Base-by-base conservation (phyloP, 805 yeast species). In the Saccharomycopsis sp. region DNA sequence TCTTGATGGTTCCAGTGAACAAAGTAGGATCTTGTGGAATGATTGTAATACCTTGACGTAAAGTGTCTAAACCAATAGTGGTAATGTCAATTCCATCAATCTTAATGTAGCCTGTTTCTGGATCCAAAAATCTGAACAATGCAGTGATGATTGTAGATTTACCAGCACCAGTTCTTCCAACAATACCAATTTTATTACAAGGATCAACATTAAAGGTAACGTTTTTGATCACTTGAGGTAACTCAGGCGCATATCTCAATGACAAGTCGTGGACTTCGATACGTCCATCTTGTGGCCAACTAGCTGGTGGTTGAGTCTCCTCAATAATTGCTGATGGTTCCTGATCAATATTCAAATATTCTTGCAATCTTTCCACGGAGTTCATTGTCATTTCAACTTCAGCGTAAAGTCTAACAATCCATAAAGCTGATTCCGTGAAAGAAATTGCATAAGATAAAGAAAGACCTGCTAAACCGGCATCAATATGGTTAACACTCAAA, bases 161-260 rank as follows among this genome's bases (percentile, higher is more conserved):
- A 66, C 99, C 99, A 22, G 99, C 99, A 71, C 99, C 99, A 0
- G 99, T 93, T 72, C 99, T 85, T 34, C 99, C 99, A 59, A 94
- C 97, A 69, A 93, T 87, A 68, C 98, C 99, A 64, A 93, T 83
- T 70, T 94, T 94, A 65, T 83, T 78, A 62, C 81, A 83, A 29
- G 96, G 84, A 53, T 82, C 83, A 42, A 93, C 96, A 53, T 82
- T 79, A 73, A 94, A 93, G 0, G 94, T 74, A 35, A 91, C 96
- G 65, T 86, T 82, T 68, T 91, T 89, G 67, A 94, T 91, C 42
- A 94, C 99, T 64, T 82, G 76, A 17, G 98, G 98, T 64, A 92
- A 75, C 42, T 83, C 83, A n/a, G 94, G 89, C 8, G 97, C 92
- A 72, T 93, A 93, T 67, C 97, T 80, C 65, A 94, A 78, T 1